Percentiles rank a stretch among this genome's conserved stretches.
Evolutionary conservation across 2,329 filamentous ascomycete species (phyloP).

Genomic region (Aureobasidium mangrovei): DNA sequence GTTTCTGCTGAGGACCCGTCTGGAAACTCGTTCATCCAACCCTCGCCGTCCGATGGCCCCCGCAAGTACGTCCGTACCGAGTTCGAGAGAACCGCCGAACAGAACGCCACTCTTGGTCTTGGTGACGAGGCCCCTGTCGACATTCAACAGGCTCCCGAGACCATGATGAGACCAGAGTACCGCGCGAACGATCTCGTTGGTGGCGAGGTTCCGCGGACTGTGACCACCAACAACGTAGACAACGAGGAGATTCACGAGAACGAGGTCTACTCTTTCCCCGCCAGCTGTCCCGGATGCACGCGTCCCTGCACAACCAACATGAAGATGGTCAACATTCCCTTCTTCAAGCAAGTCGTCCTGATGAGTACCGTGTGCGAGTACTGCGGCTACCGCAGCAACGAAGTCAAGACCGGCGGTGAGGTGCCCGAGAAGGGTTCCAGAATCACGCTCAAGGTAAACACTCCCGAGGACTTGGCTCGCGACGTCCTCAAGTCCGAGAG

Average conservation of each 20-base stretch:
- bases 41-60: conserved; percentile 63
- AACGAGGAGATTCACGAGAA: conserved; percentile 71
- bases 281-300: conserved; percentile 83
- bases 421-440: conserved; percentile 78
- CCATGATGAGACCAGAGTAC: conserved; percentile 47
- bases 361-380: conserved; percentile 89
- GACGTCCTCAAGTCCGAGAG: conserved; percentile 97
- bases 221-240: conserved; percentile 34
- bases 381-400: conserved; percentile 86
- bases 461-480: conserved; percentile 64
- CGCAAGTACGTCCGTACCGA: conserved; percentile 85
- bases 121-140: conserved; percentile 34
- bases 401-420: conserved; percentile 94
- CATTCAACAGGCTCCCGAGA: conserved; percentile 42
- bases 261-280: conserved; percentile 87
- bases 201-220: conserved; percentile 6
- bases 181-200: conserved; percentile 29
- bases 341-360: conserved; percentile 94
- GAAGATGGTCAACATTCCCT: conserved; percentile 97
- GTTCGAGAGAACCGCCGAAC: conserved; percentile 71
- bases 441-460: conserved; percentile 67
- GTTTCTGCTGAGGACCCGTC: conserved; percentile 82
- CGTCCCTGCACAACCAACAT: conserved; percentile 84
- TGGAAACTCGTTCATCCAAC: conserved; percentile 94
- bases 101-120: conserved; percentile 80